A percentile compares a stretch with the other conserved stretches of the same genome.
phyloP scores from a whole-genome alignment of 179 eudicot genomes.

The Beta macrorhiza region DNA sequence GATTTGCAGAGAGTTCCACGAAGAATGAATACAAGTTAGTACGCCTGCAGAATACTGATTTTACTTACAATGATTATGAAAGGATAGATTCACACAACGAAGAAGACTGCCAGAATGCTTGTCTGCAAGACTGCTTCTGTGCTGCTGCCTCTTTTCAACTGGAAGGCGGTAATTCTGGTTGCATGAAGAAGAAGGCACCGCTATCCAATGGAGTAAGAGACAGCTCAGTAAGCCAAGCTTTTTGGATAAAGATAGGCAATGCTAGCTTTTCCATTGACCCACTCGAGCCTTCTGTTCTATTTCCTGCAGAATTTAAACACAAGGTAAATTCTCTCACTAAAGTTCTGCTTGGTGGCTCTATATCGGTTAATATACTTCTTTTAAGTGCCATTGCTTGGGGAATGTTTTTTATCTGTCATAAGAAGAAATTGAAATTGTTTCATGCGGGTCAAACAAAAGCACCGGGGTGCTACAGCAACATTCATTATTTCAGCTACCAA shows the following conservation, averaged over 20 bases:
- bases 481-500: constrained; percentile 28
- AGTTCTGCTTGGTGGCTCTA: constrained; percentile 15
- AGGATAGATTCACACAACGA: constrained; percentile 19
- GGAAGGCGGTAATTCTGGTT: background rate
- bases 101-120: constrained; percentile 33
- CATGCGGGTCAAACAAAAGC: background rate
- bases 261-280: background rate
- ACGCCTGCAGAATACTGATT: constrained; percentile 26
- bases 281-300: background rate
- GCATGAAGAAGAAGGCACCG: constrained; percentile 49
- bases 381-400: constrained; percentile 16
- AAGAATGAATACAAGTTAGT: constrained; percentile 19
- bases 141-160: constrained; percentile 28
- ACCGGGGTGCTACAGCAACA: background rate
- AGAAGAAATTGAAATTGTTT: background rate
- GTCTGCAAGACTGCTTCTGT: constrained; percentile 47
- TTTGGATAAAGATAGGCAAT: constrained; percentile 37
- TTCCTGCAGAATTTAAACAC: background rate
- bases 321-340: background rate
- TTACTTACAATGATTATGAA: constrained; percentile 39
- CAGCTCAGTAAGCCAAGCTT: background rate
- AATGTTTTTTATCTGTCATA: constrained; percentile 6
- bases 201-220: constrained; percentile 39
- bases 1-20: background rate
- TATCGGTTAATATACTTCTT: constrained; percentile 18